These are phyloP conservation scores for Candida michaelii DNA, from an alignment of 805 yeast species.

Conservation along the genomic window DNA sequence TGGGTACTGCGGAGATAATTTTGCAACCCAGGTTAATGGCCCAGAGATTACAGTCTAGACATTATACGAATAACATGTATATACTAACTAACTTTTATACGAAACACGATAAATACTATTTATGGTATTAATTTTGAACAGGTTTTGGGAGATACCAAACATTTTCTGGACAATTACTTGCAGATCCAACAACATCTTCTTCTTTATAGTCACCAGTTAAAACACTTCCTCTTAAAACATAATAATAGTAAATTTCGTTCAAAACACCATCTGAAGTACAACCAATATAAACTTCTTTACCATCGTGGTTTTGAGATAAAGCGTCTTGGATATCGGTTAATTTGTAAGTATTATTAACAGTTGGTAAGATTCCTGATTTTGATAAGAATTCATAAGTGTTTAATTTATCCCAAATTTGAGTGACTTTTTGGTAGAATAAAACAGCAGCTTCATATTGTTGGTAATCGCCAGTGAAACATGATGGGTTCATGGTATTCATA, in stretches of 20 bases:
- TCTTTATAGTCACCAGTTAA: constrained; percentile 60
- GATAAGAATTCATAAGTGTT: constrained; percentile 65
- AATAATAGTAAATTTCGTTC: constrained; percentile 79
- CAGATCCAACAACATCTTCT: constrained; percentile 54
- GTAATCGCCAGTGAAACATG: constrained; percentile 53
- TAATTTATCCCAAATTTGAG: constrained; percentile 25
- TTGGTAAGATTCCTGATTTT: constrained; percentile 73
- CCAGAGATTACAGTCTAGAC: too few relatives aligned
- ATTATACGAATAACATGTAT: neutral
- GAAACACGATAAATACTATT: neutral
- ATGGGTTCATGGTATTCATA: constrained; percentile 72
- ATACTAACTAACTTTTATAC: neutral
- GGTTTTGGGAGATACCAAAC: constrained; percentile 33
- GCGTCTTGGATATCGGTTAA: constrained; percentile 55
- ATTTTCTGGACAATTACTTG: constrained; percentile 60
- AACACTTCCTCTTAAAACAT: constrained; percentile 71
- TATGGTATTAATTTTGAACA: too few relatives aligned
- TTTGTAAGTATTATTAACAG: constrained; percentile 54
- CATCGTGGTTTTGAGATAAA: constrained; percentile 47
- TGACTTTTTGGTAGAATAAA: constrained; percentile 28
- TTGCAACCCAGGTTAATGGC: too few relatives aligned
- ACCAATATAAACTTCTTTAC: constrained; percentile 56
- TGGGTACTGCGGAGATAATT: too few relatives aligned
- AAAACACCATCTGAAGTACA: constrained; percentile 51
- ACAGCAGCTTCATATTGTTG: constrained; percentile 28